phyloP scores from a whole-genome alignment of 345 rosid species.

The Psidium guajava region DNA sequence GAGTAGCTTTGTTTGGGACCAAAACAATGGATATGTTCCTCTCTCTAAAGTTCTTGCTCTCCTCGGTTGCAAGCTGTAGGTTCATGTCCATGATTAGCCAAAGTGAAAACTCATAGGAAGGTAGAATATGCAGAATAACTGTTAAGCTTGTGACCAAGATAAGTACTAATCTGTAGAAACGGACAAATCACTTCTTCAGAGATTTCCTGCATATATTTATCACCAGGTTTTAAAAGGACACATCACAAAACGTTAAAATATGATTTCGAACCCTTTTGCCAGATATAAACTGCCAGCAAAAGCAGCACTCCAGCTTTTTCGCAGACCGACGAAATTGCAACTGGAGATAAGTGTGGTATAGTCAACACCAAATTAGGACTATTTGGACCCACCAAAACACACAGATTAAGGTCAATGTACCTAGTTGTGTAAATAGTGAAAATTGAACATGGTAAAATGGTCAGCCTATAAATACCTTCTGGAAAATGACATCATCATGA shows the following conservation, averaged over 20 bases:
- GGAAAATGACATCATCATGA: not conserved
- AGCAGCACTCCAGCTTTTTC: not conserved
- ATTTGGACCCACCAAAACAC: not conserved
- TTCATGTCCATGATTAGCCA: not conserved
- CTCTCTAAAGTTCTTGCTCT: constrained; percentile 68
- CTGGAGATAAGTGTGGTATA: not conserved
- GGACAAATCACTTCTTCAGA: not conserved
- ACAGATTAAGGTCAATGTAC: not conserved
- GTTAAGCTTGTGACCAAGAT: not conserved
- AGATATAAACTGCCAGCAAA: not conserved
- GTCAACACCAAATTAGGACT: not conserved
- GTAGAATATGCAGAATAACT: not conserved
- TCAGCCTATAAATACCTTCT: not conserved
- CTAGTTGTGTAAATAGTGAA: not conserved
- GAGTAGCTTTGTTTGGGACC: constrained; percentile 72
- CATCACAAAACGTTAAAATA: not conserved
- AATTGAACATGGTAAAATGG: not conserved
- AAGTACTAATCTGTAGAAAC: not conserved
- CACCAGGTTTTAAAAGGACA: not conserved
- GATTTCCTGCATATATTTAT: not conserved
- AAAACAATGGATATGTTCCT: constrained; percentile 62
- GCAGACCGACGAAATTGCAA: not conserved
- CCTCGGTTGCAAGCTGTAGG: constrained; percentile 81
- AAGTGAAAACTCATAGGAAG: not conserved
- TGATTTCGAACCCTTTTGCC: not conserved